Base-by-base conservation (phyloP, 2,329 filamentous ascomycete genomes). In the Colletotrichum cuscutae region DNA sequence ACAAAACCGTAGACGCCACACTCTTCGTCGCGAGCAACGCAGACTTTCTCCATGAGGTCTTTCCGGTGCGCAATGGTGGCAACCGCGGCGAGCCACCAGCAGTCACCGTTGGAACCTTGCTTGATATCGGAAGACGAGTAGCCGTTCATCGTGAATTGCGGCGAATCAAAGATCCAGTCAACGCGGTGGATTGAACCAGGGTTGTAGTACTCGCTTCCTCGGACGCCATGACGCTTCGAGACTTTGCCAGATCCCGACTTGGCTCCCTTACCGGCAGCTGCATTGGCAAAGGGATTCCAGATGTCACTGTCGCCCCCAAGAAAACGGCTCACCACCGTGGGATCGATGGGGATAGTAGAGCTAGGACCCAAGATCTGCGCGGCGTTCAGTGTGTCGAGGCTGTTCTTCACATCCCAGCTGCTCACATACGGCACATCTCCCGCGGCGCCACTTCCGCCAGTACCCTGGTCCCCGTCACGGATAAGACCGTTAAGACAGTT, bases 1-100 rank as follows among this genome's bases (percentile, higher is more conserved):
- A 94, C 91, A 76, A 94, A 94, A 3, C 92, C 92, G 76, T 94
- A 94, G 1, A 94, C 91, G 6, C 92, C 92, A 57, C 83, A 93
- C 84, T 78, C 89, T 83, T 94, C 91, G 75, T 94, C 88, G 5
- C 89, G 86, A 7, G 87, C 89, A 52, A 94, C 90, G 74, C 92
- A 94, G 8, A 94, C 86, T 70, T 86, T 88, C 67, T 92, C 87
- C 77, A 94, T 92, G 37, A 94, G 80, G 2, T 88, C 89, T 64
- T 87, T 83, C 75, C 91, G 90, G 75, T 93, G 92, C 12, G 89
- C 90, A 76, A 94, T 88, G 0, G 92, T 92, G 24, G 90, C 91
- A 19, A 94, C 81, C 0, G 91, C 91, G 5, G 92, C 91, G 79
- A 94, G 86, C 79, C 93, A 90, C 92, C 92, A 94, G 81, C 92